Evolutionary conservation across 176 grass and related monocot genomes (phyloP).

Genomic region (Musa itinerans): DNA sequence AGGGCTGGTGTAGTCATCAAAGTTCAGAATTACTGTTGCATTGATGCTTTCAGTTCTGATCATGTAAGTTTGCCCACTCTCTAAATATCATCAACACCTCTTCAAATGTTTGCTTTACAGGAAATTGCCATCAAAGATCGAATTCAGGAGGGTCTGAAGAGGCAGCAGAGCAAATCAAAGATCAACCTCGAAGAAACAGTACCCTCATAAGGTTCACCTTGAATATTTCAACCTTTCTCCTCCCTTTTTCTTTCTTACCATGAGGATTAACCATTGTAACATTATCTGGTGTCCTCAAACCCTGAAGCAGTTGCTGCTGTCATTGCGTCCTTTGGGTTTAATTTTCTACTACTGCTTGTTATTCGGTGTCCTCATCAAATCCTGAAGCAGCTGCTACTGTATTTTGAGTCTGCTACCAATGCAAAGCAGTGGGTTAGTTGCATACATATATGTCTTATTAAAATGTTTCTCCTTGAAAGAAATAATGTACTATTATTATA

Average conservation of each 20-base stretch:
- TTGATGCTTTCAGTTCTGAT: not conserved
- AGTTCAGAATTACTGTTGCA: not conserved
- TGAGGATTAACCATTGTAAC: not conserved
- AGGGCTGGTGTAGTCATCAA: too few species aligned
- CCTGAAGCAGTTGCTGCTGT: not conserved
- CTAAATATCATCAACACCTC: too few species aligned
- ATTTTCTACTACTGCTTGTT: too few species aligned
- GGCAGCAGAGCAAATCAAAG: constrained; percentile 32
- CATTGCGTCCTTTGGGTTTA: not conserved
- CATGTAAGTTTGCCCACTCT: not conserved
- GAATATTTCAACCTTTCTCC: not conserved
- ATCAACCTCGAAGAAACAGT: constrained; percentile 23
- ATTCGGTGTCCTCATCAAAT: not conserved
- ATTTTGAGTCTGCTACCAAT: not conserved
- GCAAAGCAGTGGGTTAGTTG: not conserved
- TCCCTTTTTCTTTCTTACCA: not conserved
- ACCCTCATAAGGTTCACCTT: constrained; percentile 1
- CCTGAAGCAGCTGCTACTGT: not conserved
- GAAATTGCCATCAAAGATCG: constrained; percentile 55
- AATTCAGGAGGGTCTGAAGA: constrained; percentile 61
- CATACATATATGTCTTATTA: not conserved
- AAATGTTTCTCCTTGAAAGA: not conserved
- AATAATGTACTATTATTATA: not conserved
- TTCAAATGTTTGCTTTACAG: constrained; percentile 22
- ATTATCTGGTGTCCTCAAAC: not conserved